Evolutionary conservation across 2,329 filamentous ascomycete genomes (phyloP), one percentile per base, ranked within the genome.

Genomic region (Arthroderma sp.): DNA sequence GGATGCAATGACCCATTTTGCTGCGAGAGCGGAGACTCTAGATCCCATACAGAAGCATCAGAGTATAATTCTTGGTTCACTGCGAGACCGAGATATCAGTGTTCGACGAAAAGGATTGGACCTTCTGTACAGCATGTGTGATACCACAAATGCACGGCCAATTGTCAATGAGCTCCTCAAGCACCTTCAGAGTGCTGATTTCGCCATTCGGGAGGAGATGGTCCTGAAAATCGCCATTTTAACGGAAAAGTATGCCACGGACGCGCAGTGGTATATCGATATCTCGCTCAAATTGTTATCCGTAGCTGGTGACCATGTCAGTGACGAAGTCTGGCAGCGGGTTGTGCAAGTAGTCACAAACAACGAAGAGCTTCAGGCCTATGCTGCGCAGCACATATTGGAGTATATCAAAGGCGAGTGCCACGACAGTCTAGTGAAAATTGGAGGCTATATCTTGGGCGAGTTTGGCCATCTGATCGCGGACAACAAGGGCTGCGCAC

Each of bases 271-370:
- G 93, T 98, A 98, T 71, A 94, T 98, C 61, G 91, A 98, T 69
- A 96, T 97, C 64, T 95, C 93, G 9, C 78, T 98, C 63, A 84
- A 91, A 57, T 81, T 98, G 55, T 91, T 98, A 59, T 90, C 91
- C 59, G 91, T 97, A 83, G 93, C 94, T 2, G 93, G 93, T 63
- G 93, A 98, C 67, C 93, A 98, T 70, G 91, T 98, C 64, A 97
- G 91, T 71, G 94, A 98, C 62, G 93, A 98, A 73, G 93, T 98
- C 17, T 98, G 93, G 93, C 93, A 98, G 71, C 85, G 93, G 65
- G 91, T 98, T 57, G 96, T 95, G 61, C 93, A 98, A 71, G 97
- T 98, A 65, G 91, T 97, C 59, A 97, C 93, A 56, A 98, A 98
- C 77, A 98, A 98, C 71, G 93, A 98, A 71, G 91, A 97, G 71